phyloP scores from a whole-genome alignment of 2,329 filamentous ascomycete genomes.

The Diplodia seriata region DNA sequence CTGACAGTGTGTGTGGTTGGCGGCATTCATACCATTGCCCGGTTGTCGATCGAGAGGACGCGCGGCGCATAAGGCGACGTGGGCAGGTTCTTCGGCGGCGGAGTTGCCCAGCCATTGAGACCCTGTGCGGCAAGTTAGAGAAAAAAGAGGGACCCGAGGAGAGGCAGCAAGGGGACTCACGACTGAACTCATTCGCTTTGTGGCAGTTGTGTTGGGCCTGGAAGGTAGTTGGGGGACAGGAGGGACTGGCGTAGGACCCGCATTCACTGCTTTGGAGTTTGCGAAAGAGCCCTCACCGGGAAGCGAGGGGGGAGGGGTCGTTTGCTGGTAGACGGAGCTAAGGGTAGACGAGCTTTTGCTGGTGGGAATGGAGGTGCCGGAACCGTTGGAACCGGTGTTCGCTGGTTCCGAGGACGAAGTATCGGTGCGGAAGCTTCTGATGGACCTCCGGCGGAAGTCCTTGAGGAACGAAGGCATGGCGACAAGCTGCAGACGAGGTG shows the following conservation, averaged over 20 bases:
- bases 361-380: slow-evolving; percentile 52
- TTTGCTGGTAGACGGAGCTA: slow-evolving; percentile 63
- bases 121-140: slow-evolving; percentile 13
- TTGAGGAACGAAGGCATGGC: slow-evolving; percentile 70
- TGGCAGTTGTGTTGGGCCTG: slow-evolving; percentile 40
- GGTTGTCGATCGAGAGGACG: slow-evolving; percentile 79
- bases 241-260: slow-evolving; percentile 44
- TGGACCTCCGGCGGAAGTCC: slow-evolving; percentile 76
- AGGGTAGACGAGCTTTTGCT: slow-evolving; percentile 69
- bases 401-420: slow-evolving; percentile 31
- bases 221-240: slow-evolving; percentile 41
- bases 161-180: slow-evolving; percentile 36
- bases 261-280: slow-evolving; percentile 65
- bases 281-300: slow-evolving; percentile 70
- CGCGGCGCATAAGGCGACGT: slow-evolving; percentile 82
- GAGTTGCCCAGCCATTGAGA: slow-evolving; percentile 61
- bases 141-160: neutral
- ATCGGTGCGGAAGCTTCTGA: slow-evolving; percentile 65
- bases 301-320: slow-evolving; percentile 78
- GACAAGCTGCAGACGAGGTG: slow-evolving; percentile 13
- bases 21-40: slow-evolving; percentile 68
- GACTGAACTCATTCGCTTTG: slow-evolving; percentile 61
- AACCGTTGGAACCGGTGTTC: slow-evolving; percentile 36
- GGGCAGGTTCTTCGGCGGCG: slow-evolving; percentile 51
- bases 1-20: neutral